A percentile compares a stretch with the other conserved stretches of the same genome.
phyloP scores from a whole-genome alignment of 1,284 basidiomycete species.

The Marasmius sp. region DNA sequence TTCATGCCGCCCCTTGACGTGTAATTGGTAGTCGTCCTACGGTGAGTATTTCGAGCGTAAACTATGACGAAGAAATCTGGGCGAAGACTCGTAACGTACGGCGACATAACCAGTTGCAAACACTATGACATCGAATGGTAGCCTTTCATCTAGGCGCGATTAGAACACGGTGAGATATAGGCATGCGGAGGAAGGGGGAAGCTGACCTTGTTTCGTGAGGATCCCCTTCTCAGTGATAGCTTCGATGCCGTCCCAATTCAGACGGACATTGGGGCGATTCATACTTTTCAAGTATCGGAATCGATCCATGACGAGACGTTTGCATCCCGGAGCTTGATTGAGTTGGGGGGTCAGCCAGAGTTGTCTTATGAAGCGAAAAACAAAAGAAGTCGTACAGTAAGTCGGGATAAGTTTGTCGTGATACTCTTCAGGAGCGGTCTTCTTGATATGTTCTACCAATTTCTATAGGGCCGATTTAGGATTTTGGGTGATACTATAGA shows the following conservation, averaged over 20 bases:
- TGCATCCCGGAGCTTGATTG: conserved; percentile 35
- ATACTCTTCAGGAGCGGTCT: conserved; percentile 38
- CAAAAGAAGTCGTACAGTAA: conserved; percentile 33
- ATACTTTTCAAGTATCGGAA: conserved; percentile 35
- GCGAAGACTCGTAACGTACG: conserved; percentile 22
- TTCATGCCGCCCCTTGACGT: conserved; percentile 25
- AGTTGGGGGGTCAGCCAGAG: conserved; percentile 24
- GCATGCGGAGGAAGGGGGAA: not conserved
- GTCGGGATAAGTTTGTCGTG: conserved; percentile 39
- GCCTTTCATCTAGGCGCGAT: conserved; percentile 27
- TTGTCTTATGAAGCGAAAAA: conserved; percentile 16
- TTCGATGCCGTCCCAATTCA: conserved; percentile 36
- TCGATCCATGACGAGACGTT: conserved; percentile 34
- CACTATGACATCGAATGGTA: conserved; percentile 36
- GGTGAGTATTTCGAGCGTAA: not conserved
- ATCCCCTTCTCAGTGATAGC: conserved; percentile 36
- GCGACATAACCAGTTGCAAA: conserved; percentile 38
- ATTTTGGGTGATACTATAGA: not conserved
- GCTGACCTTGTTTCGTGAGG: conserved; percentile 29
- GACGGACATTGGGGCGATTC: conserved; percentile 36
- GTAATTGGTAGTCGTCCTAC: conserved; percentile 33
- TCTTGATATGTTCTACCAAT: conserved; percentile 31
- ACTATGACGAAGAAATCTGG: not conserved
- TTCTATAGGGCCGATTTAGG: conserved; percentile 17
- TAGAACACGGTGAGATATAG: not conserved